phyloP scores from a whole-genome alignment of 2,329 filamentous ascomycete genomes.

The Xylaria hypoxylon region DNA sequence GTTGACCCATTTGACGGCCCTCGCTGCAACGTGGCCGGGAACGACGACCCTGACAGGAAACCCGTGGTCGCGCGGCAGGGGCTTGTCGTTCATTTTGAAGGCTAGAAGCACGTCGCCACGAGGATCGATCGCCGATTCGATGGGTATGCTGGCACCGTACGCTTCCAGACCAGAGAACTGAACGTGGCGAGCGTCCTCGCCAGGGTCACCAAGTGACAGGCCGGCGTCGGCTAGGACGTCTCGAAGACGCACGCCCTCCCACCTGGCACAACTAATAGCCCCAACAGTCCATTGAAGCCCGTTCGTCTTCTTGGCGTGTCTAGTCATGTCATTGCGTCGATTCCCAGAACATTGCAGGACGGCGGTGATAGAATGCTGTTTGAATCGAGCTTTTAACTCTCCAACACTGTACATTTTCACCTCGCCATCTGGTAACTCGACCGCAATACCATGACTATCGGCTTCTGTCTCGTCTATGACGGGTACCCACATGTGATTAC shows the following conservation, averaged over 20 bases:
- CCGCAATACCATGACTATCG: conserved; percentile 53
- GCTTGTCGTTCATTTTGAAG: conserved; percentile 74
- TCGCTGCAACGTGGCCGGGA: conserved; percentile 73
- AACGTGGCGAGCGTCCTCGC: conserved; percentile 50
- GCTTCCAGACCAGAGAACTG: conserved; percentile 69
- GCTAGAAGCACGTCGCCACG: conserved; percentile 74
- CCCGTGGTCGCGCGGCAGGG: conserved; percentile 73
- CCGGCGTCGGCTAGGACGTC: conserved; percentile 59
- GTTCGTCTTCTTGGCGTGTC: conserved; percentile 56
- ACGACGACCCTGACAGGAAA: conserved; percentile 72
- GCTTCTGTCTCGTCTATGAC: conserved; percentile 50
- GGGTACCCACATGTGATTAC: conserved; percentile 63
- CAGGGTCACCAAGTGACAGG: conserved; percentile 47
- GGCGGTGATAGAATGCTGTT: conserved; percentile 57
- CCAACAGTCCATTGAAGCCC: conserved; percentile 62
- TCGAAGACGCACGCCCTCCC: conserved; percentile 59
- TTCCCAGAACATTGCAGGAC: conserved; percentile 63
- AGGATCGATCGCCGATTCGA: conserved; percentile 68
- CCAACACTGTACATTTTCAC: conserved; percentile 55
- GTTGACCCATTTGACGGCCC: conserved; percentile 76
- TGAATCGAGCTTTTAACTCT: conserved; percentile 59
- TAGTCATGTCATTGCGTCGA: conserved; percentile 59
- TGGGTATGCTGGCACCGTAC: conserved; percentile 71
- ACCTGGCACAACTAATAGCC: conserved; percentile 60
- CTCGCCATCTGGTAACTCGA: conserved; percentile 58